Evolutionary conservation across 2,329 filamentous ascomycete genomes (phyloP), one percentile per base, ranked within the genome.

Genomic region (Trichophyton schoenleinii): DNA sequence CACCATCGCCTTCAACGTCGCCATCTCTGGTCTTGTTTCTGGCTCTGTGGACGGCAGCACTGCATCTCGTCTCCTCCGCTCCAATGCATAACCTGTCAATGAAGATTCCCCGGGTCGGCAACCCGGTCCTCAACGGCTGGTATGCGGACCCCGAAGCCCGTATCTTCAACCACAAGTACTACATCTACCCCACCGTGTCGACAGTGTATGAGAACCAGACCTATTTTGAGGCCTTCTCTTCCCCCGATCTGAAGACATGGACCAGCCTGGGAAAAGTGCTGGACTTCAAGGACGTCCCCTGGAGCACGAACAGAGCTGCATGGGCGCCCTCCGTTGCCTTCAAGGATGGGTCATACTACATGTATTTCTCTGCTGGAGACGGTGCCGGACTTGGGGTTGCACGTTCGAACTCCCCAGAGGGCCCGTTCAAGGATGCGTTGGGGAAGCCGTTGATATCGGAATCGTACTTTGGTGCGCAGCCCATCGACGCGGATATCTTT

Each of bases 361-460:
- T 81, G 60, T 81, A 81, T 67, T 81, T 80, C 64, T 76, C 72
- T 49, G 79, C 78, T 41, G 80, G 80, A 44, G 78, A 80, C 60
- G 67, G 76, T 1, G 75, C 73, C 4, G 76, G 76, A 2, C 77
- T 78, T 15, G 76, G 76, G 2, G 76, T 78, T 0, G 76, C 71
- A 0, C 69, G 71, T 3, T 71, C 75, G 0, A 68, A 70, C 13
- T 68, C 61, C 2, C 72, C 76, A 0, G 69, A 71, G 36, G 77
- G 77, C 0, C 77, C 76, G 0, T 78, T 75, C 49, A 67, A 69
- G 15, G 77, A 79, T 60, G 75, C 70, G 4, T 70, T 78, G 11
- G 77, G 75, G 1, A 66, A 67, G 42, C 76, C 76, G 7, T 68
- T 79, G 25, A 72, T 79, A 20, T 73, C 73, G 2, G 73, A 75